Percentiles rank a stretch among this genome's conserved stretches.
Conservation (phyloP, 345 rosid species). For the Acer negundo region DNA sequence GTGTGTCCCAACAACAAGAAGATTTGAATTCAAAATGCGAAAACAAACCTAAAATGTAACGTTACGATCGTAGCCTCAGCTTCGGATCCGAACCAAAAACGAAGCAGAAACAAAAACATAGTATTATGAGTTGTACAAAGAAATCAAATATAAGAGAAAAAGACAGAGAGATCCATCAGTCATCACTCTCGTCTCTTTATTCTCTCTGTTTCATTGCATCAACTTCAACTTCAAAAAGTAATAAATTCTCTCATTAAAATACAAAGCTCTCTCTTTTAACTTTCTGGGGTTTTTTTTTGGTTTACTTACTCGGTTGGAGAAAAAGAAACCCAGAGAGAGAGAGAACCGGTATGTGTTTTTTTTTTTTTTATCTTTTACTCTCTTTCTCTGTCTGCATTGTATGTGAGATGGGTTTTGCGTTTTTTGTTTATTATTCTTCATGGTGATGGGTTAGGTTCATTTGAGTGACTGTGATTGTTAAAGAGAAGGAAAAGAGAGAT, state of each 20-base stretch:
- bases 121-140: not conserved
- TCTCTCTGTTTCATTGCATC: not conserved
- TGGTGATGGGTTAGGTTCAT: not conserved
- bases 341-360: not conserved
- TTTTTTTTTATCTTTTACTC: conserved; percentile 9
- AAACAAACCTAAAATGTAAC: conserved; percentile 21
- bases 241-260: not conserved
- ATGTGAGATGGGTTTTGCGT: not conserved
- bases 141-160: not conserved
- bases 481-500: too few species aligned
- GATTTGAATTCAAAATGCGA: conserved; percentile 34
- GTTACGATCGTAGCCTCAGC: conserved; percentile 23
- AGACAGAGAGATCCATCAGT: not conserved
- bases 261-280: not conserved
- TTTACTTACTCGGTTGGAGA: not conserved
- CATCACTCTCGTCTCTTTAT: not conserved
- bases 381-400: not conserved
- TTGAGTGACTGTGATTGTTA: not conserved
- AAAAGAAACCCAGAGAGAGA: conserved; percentile 1
- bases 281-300: not conserved
- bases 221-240: not conserved
- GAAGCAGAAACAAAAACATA: not conserved
- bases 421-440: not conserved
- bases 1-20: conserved; percentile 12
- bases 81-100: conserved; percentile 11